Conservation (phyloP, 2,329 filamentous ascomycete genomes). For the Colletotrichum chlorophyti region DNA sequence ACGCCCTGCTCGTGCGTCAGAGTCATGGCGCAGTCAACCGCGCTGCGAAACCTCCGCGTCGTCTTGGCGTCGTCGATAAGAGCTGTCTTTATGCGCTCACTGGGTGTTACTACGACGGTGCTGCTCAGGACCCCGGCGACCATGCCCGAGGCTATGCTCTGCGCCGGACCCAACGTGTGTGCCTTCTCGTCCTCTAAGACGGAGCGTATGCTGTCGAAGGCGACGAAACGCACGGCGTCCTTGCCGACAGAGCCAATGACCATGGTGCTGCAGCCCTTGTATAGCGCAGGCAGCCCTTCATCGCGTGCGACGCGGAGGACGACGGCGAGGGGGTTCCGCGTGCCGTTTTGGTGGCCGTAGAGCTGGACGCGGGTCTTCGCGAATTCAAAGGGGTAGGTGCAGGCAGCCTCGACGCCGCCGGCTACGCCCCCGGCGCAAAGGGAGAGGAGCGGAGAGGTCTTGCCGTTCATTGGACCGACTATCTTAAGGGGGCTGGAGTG, state of each 20-base stretch:
- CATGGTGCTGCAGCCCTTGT: conserved; percentile 24
- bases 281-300: conserved; percentile 1
- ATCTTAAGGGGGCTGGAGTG: no score
- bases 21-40: neutral
- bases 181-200: neutral
- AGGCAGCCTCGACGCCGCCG: conserved; percentile 15
- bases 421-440: conserved; percentile 13
- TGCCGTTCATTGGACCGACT: conserved; percentile 8
- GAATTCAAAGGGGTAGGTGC: conserved; percentile 20
- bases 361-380: conserved; percentile 19
- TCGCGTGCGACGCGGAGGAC: conserved; percentile 17
- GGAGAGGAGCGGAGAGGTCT: conserved; percentile 10
- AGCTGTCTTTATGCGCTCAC: conserved; percentile 17
- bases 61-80: conserved; percentile 21
- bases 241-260: conserved; percentile 17
- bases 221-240: conserved; percentile 18
- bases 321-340: conserved; percentile 9
- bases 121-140: conserved; percentile 5
- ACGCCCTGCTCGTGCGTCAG: conserved; percentile 6
- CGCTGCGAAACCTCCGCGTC: neutral
- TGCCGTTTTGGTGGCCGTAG: conserved; percentile 13
- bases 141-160: conserved; percentile 16
- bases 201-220: conserved; percentile 20
- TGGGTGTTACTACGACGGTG: conserved; percentile 17
- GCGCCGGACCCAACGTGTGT: neutral